These are phyloP conservation scores for Candida cerambycidarum DNA, from an alignment of 805 yeast species.

Conservation along the genomic window DNA sequence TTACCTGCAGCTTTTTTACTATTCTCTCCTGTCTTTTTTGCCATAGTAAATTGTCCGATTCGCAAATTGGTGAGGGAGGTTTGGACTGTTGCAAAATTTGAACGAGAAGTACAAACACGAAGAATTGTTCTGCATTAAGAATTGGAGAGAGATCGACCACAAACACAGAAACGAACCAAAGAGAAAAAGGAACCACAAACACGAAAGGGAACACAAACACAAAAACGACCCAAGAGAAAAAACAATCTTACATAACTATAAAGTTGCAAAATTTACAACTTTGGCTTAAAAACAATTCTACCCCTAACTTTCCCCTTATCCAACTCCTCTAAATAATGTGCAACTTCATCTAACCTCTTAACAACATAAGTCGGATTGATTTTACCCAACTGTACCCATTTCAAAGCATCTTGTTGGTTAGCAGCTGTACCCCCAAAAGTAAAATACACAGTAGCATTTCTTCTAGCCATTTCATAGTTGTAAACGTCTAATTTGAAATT, in stretches of 20 bases:
- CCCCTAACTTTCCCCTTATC: conserved; percentile 40
- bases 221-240: too few relatives aligned
- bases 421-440: conserved; percentile 46
- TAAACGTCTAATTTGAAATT: conserved; percentile 27
- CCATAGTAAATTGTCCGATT: conserved; percentile 40
- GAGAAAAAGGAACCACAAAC: background rate
- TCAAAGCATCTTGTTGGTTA: conserved; percentile 44
- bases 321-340: conserved; percentile 34
- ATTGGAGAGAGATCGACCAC: too few relatives aligned
- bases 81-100: too few relatives aligned
- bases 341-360: conserved; percentile 34
- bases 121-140: too few relatives aligned
- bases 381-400: conserved; percentile 40
- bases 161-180: background rate
- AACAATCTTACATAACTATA: too few relatives aligned
- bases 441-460: conserved; percentile 41
- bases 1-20: conserved; percentile 61
- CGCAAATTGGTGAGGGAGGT: too few relatives aligned
- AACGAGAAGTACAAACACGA: too few relatives aligned
- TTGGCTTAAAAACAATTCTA: conserved; percentile 36
- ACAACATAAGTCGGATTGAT: conserved; percentile 36
- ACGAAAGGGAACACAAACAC: background rate
- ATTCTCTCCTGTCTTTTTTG: conserved; percentile 49
- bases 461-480: conserved; percentile 37
- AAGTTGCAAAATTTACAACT: background rate